phyloP scores from a whole-genome alignment of 139 green algal genomes.

The Asterochloris sp. region DNA sequence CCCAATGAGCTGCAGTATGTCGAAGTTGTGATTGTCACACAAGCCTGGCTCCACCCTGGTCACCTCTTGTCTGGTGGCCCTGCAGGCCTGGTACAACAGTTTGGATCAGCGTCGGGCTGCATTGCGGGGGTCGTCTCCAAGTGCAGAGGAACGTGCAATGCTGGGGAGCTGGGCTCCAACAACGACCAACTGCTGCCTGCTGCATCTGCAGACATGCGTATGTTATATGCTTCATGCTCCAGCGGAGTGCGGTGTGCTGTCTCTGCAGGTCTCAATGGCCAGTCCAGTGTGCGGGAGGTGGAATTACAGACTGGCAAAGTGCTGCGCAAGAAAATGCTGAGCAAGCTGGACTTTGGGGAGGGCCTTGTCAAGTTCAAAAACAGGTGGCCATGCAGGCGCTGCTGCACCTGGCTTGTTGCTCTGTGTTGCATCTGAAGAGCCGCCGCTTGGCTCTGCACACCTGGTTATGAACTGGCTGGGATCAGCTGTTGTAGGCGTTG shows the following conservation, averaged over 20 bases:
- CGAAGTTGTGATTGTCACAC: too few relatives aligned
- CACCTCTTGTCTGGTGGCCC: too few relatives aligned
- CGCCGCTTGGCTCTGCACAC: background rate
- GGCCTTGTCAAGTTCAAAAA: conserved; percentile 57
- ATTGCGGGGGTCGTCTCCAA: background rate
- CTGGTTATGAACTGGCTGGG: background rate
- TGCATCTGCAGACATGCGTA: background rate
- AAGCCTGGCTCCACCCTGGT: too few relatives aligned
- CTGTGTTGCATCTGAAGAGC: background rate
- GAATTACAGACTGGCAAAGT: conserved; percentile 61
- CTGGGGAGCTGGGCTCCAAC: background rate
- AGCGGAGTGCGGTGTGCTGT: background rate
- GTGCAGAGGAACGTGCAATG: background rate
- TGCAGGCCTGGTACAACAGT: too few relatives aligned
- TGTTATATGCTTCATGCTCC: background rate
- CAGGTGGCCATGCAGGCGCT: conserved; percentile 3
- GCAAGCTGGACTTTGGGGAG: conserved; percentile 70
- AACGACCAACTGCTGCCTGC: background rate
- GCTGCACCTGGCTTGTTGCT: background rate
- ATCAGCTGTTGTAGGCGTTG: background rate
- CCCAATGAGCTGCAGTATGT: too few relatives aligned
- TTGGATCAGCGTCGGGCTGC: too few relatives aligned
- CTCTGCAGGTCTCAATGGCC: conserved; percentile 65
- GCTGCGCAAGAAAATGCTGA: conserved; percentile 24
- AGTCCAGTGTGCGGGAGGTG: conserved; percentile 65